phyloP scores from a whole-genome alignment of 2,329 filamentous ascomycete species.

The Alternaria triticina region DNA sequence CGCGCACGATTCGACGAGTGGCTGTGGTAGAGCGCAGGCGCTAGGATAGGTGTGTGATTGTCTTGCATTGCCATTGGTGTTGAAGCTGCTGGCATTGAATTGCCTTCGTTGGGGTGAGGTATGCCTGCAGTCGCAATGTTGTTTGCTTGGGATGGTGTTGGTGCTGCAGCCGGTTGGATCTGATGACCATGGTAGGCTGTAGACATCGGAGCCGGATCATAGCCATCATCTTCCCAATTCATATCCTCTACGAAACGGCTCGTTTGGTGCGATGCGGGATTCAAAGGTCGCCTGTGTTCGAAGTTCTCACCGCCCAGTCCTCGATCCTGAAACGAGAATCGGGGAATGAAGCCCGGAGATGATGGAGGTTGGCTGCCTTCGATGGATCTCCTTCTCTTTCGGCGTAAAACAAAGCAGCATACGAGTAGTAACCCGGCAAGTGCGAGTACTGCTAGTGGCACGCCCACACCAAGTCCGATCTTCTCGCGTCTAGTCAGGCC shows the following conservation, averaged over 20 bases:
- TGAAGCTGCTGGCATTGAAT: conserved; percentile 7
- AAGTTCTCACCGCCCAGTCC: conserved; percentile 17
- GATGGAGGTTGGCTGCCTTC: conserved; percentile 39
- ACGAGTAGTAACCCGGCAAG: conserved; percentile 47
- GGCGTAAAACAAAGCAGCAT: conserved; percentile 37
- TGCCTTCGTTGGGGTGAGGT: neutral
- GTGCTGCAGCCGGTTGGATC: conserved; percentile 11
- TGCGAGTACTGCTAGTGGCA: conserved; percentile 65
- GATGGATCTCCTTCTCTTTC: conserved; percentile 25
- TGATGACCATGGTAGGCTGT: conserved; percentile 4
- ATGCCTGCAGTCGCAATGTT: neutral
- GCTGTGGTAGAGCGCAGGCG: conserved; percentile 38
- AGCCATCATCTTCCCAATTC: conserved; percentile 42
- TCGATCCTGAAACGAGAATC: conserved; percentile 44
- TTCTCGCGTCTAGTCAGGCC: conserved; percentile 37
- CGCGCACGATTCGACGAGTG: conserved; percentile 44
- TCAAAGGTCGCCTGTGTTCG: conserved; percentile 32
- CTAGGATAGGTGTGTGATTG: conserved; percentile 26
- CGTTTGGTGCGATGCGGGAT: conserved; percentile 18
- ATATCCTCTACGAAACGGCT: conserved; percentile 18
- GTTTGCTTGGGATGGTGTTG: neutral
- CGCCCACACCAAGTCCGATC: conserved; percentile 44
- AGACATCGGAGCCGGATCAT: conserved; percentile 20
- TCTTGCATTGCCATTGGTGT: conserved; percentile 21
- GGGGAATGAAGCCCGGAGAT: conserved; percentile 46